Evolutionary conservation across 2,329 filamentous ascomycete genomes (phyloP), one percentile per base, ranked within the genome.

Genomic region (Harringtonia lauricola): DNA sequence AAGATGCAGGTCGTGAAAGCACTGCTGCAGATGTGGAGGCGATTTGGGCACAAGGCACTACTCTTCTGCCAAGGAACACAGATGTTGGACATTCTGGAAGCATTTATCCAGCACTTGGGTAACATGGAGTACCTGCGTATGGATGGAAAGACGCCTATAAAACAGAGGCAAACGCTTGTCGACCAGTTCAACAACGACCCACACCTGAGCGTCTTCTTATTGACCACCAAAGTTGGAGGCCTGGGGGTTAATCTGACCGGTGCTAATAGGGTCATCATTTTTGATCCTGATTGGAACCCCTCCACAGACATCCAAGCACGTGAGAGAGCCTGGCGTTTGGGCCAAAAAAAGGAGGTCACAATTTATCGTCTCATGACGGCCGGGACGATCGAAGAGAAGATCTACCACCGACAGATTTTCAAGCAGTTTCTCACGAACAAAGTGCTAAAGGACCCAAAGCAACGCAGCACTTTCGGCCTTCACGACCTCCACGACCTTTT

Each of bases 281-380:
- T 92, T 57, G 94, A 98, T 56, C 94, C 92, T 0, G 92, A 98
- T 59, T 98, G 92, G 92, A 96, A 96, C 55, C 92, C 90, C 2
- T 95, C 90, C 0, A 96, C 90, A 0, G 92, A 98, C 57, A 72
- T 95, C 22, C 92, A 98, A 64, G 92, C 92, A 15, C 81, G 92
- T 39, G 92, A 98, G 63, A 78, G 92, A 55, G 92, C 94, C 7
- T 98, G 92, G 92, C 80, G 92, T 45, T 67, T 98, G 2, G 92
- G 92, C 1, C 92, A 98, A 64, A 95, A 94, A 61, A 82, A 84
- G 43, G 87, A 95, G 39, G 92, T 98, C 24, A 89, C 87, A 5
- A 95, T 98, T 19, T 98, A 95, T 59, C 83, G 94, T 30, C 72
- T 98, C n/a, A 94, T 98, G 85, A 95, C 87, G 4, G 87, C 90